Base-by-base conservation (phyloP, 768 basidiomycete species). In the Mycena metata region DNA sequence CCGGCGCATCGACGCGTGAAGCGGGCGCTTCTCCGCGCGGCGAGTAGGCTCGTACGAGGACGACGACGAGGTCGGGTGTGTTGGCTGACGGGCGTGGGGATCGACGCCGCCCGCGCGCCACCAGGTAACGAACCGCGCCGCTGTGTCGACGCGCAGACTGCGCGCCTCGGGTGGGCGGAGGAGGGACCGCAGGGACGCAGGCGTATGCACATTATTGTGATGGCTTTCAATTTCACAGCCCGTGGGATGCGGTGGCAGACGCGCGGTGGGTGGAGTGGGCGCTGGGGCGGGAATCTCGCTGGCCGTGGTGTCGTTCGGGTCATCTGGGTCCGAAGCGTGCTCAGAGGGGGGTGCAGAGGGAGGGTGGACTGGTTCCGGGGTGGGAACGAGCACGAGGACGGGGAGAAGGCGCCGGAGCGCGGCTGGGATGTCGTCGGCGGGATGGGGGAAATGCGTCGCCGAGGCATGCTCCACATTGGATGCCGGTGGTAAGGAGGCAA, bases 391-490 rank as follows among this genome's bases (percentile, higher is more conserved):
- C 33, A 68, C 60, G 42, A 51, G 10, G 2, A 68, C 47, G 39
- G 67, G 67, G 11, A 68, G 36, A 9, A 68, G 60, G 43, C 54
- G 33, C 42, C 39, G 60, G 17, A 68, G 23, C 2, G 30, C n/a
- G 12, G 56, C 33, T 23, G 60, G 52, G 21, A 62, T 36, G 45
- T 30, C 51, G 39, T 7, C 7, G 1, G 46, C 45, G 35, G 21
- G 39, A 30, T 51, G 21, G 30, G 47, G 26, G 17, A 17, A 36
- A 24, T 26, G 41, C 42, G 11, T 39, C 10, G n/a, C n/a, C n/a
- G 39, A 39, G 10, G 30, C 3, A 30, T 39, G 39, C 11, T 10
- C 15, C 39, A 39, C 39, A 39, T 39, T 15, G 39, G 15, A 10
- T 39, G 39, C 39, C 11, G 39, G 15, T 39, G 39, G 39, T 9